Conservation (phyloP, 2,329 filamentous ascomycete species). For the Aureobasidium sp. region DNA sequence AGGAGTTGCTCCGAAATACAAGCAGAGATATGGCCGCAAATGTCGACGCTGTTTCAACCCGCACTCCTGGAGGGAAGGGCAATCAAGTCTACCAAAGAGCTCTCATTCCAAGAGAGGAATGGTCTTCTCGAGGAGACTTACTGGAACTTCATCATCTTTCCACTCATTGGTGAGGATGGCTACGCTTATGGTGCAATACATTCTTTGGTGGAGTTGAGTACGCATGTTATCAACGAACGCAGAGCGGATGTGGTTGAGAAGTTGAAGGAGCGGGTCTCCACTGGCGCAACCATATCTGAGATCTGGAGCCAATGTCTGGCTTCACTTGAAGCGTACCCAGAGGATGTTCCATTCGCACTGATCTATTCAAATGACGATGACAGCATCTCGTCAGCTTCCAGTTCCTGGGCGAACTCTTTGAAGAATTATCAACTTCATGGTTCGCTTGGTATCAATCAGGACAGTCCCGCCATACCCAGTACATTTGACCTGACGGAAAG, state of each 20-base stretch:
- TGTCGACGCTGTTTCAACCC: constrained; percentile 13
- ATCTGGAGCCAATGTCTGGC: constrained; percentile 16
- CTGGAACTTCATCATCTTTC: constrained; percentile 24
- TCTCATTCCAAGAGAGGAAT: constrained; percentile 23
- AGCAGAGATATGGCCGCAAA: constrained; percentile 16
- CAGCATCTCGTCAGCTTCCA: constrained; percentile 15
- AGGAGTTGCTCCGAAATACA: constrained; percentile 18
- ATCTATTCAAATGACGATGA: constrained; percentile 22
- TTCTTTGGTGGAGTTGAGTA: constrained; percentile 17
- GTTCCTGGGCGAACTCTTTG: neutral
- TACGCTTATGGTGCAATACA: constrained; percentile 15
- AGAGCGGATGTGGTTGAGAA: constrained; percentile 14
- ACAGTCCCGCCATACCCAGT: constrained; percentile 23
- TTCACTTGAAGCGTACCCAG: constrained; percentile 10
- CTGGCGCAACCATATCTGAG: constrained; percentile 10
- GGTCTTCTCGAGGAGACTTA: constrained; percentile 27
- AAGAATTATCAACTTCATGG: constrained; percentile 24
- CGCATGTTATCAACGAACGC: constrained; percentile 14
- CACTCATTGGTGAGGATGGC: constrained; percentile 21
- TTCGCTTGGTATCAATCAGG: constrained; percentile 23
- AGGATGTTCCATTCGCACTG: constrained; percentile 17
- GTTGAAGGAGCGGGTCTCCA: constrained; percentile 7
- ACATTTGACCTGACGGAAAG: constrained; percentile 21
- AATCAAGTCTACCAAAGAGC: constrained; percentile 19
- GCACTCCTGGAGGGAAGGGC: constrained; percentile 23